phyloP scores from a whole-genome alignment of 2,329 filamentous ascomycete species.

The Beauveria asiatica region DNA sequence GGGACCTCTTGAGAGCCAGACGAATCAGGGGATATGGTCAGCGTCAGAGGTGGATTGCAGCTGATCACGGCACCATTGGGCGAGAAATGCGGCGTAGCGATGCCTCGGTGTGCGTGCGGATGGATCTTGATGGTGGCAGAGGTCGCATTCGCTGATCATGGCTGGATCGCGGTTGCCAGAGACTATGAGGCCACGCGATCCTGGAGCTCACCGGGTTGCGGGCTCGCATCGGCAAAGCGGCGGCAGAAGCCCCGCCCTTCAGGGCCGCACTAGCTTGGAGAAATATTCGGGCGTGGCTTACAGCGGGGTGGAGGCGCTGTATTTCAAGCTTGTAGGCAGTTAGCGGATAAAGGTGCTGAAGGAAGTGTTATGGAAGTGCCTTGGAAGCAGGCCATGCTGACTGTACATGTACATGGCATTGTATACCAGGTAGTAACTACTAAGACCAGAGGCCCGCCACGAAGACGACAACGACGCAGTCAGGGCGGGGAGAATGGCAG shows the following conservation, averaged over 20 bases:
- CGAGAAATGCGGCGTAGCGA: background rate
- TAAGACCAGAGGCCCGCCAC: background rate
- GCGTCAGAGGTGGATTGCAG: background rate
- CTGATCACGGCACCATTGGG: background rate
- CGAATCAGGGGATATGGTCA: background rate
- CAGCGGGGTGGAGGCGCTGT: background rate
- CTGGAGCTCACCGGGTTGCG: background rate
- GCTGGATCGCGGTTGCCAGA: background rate
- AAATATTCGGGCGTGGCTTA: background rate
- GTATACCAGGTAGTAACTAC: background rate
- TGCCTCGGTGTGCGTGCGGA: background rate
- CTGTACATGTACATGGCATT: background rate
- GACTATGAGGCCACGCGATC: background rate
- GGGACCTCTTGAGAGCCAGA: background rate
- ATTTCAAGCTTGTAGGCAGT: background rate
- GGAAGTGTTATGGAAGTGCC: too few species aligned
- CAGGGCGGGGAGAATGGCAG: background rate
- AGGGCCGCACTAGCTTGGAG: background rate
- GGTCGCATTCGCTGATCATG: background rate
- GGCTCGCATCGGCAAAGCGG: background rate
- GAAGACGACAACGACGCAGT: background rate
- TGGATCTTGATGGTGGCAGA: conserved; percentile 5
- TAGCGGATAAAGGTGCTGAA: background rate
- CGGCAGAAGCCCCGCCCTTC: background rate
- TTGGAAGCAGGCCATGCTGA: background rate